Conservation (phyloP, 495 filamentous ascomycete genomes). For the Penicillium egyptiacum region DNA sequence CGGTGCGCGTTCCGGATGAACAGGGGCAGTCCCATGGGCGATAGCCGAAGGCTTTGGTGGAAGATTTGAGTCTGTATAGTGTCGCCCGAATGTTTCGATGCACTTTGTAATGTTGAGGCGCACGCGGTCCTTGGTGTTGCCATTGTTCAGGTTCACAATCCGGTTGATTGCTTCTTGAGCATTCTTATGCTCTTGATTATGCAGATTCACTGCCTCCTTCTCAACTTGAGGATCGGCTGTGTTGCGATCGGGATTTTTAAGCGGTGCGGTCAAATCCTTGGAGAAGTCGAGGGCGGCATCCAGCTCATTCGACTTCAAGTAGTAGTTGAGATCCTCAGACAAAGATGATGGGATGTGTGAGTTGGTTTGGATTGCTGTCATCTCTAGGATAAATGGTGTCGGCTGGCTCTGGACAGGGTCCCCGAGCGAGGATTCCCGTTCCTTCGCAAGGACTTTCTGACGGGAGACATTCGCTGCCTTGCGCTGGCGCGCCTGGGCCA, state of each 20-base stretch:
- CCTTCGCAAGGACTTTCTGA: constrained; percentile 61
- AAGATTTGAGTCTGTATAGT: constrained; percentile 76
- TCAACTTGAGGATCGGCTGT: constrained; percentile 47
- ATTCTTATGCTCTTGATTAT: constrained; percentile 35
- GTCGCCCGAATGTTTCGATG: constrained; percentile 84
- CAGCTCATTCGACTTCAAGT: constrained; percentile 64
- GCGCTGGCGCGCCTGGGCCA: constrained; percentile 70
- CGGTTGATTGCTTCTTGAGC: constrained; percentile 65
- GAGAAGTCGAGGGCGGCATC: constrained; percentile 61
- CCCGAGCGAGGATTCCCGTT: constrained; percentile 61
- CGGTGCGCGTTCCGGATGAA: constrained; percentile 51
- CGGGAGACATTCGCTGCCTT: constrained; percentile 77
- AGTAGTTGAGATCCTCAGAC: constrained; percentile 64
- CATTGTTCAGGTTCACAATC: constrained; percentile 73
- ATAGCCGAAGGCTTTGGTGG: constrained; percentile 51
- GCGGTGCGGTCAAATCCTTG: constrained; percentile 59
- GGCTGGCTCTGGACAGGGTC: constrained; percentile 74
- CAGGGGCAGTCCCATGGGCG: constrained; percentile 26
- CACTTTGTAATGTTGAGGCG: constrained; percentile 79
- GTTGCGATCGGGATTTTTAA: constrained; percentile 35
- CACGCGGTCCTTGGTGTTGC: constrained; percentile 69
- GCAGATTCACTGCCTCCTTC: constrained; percentile 30
- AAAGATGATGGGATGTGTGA: constrained; percentile 28
- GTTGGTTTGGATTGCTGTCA: constrained; percentile 55
- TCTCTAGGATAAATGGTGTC: constrained; percentile 81